These are phyloP conservation scores for Datura wrightii DNA, from an alignment of 257 asterid genomes.

Conservation along the genomic window DNA sequence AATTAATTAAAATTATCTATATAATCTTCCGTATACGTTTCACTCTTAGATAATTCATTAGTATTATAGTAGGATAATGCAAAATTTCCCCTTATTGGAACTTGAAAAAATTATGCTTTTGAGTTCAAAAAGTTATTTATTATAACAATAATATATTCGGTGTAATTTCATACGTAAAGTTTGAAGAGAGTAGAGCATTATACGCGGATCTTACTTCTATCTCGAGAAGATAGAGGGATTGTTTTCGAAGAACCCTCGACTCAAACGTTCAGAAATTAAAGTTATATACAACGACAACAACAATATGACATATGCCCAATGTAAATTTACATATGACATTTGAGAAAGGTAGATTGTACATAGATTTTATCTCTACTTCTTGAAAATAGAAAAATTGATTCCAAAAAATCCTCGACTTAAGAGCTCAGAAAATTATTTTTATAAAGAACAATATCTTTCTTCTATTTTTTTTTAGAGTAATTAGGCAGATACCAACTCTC, in stretches of 20 bases:
- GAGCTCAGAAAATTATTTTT: background rate
- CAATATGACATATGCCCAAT: too few relatives aligned
- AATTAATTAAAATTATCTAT: background rate
- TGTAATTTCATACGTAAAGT: fast-evolving
- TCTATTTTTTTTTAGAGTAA: background rate
- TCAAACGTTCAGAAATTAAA: background rate
- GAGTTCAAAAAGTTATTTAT: background rate
- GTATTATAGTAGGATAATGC: background rate
- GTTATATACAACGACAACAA: background rate
- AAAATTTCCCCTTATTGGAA: background rate
- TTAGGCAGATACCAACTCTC: background rate
- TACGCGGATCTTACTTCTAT: background rate
- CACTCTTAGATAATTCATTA: background rate
- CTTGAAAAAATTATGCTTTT: background rate
- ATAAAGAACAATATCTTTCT: background rate
- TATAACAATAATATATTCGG: background rate
- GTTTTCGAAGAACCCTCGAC: background rate
- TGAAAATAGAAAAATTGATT: too few relatives aligned
- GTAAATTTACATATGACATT: too few relatives aligned
- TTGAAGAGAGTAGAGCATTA: fast-evolving
- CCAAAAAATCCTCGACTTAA: background rate
- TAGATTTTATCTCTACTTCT: too few relatives aligned
- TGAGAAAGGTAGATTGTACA: too few relatives aligned
- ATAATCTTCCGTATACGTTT: background rate
- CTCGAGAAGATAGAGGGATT: fast-evolving